Percentiles rank a stretch among this genome's conserved stretches.
Evolutionary conservation across 345 rosid species (phyloP).

Genomic region (Populus davidiana): DNA sequence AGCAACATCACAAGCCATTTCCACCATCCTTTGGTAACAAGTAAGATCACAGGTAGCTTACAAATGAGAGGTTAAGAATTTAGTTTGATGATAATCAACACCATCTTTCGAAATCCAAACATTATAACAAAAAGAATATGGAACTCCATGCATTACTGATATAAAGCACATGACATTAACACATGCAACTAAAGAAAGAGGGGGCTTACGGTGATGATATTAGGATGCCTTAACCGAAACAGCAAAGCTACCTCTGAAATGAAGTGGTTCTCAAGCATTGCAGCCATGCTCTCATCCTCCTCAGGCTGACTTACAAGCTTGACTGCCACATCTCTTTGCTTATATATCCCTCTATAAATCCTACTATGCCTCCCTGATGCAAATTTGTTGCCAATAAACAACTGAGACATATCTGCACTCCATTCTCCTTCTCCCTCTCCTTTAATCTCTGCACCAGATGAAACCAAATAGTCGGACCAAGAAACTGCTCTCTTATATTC

Average conservation of each 20-base stretch:
- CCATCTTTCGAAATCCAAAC: neutral
- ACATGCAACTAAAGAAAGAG: neutral
- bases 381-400: conserved; percentile 63
- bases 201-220: conserved; percentile 61
- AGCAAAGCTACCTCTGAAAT: conserved; percentile 69
- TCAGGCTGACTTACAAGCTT: conserved; percentile 73
- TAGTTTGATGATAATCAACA: neutral
- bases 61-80: neutral
- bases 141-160: neutral
- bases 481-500: conserved; percentile 68
- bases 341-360: conserved; percentile 71
- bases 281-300: conserved; percentile 66
- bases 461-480: conserved; percentile 78
- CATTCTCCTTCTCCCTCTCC: conserved; percentile 67
- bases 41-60: neutral
- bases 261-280: conserved; percentile 60
- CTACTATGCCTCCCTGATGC: conserved; percentile 78
- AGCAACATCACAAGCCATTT: conserved; percentile 12
- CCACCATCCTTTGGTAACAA: conserved; percentile 6
- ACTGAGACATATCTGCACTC: conserved; percentile 79
- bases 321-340: conserved; percentile 69
- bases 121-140: neutral
- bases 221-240: conserved; percentile 53
- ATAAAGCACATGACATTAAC: neutral
- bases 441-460: conserved; percentile 70